These are phyloP conservation scores for Saxispiralis lemnorum DNA, from an alignment of 495 filamentous ascomycete species.

Conservation along the genomic window DNA sequence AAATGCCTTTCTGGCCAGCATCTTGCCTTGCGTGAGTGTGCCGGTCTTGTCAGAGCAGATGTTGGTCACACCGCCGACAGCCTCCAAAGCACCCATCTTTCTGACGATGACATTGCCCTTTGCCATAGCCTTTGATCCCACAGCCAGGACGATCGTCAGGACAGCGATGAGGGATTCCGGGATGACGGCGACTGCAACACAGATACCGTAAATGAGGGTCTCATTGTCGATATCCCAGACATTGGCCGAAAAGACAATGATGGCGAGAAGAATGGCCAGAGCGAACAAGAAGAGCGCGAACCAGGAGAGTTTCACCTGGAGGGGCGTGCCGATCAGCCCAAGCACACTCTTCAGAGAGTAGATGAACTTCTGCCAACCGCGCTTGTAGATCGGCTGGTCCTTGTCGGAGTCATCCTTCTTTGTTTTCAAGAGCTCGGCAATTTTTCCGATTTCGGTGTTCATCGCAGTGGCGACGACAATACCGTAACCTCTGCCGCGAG, in stretches of 20 bases:
- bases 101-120: constrained; percentile 50
- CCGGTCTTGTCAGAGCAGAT: constrained; percentile 49
- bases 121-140: constrained; percentile 57
- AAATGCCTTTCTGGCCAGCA: constrained; percentile 37
- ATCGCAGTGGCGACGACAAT: constrained; percentile 51
- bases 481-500: constrained; percentile 44
- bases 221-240: constrained; percentile 41
- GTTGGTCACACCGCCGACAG: constrained; percentile 39
- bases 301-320: constrained; percentile 52
- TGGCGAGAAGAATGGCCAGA: constrained; percentile 49
- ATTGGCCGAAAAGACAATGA: constrained; percentile 49
- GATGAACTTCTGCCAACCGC: constrained; percentile 22
- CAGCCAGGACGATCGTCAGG: constrained; percentile 57
- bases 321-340: constrained; percentile 50
- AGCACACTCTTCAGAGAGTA: constrained; percentile 33
- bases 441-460: constrained; percentile 51
- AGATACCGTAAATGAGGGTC: constrained; percentile 50
- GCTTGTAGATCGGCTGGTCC: constrained; percentile 19
- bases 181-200: constrained; percentile 52
- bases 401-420: constrained; percentile 20
- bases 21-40: constrained; percentile 42
- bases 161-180: constrained; percentile 60
- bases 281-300: constrained; percentile 50
- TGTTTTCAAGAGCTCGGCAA: constrained; percentile 43
- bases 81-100: constrained; percentile 47